Percentiles rank a stretch among this genome's conserved stretches.
These are phyloP conservation scores for Prunus mume DNA, from an alignment of 306 rosid genomes.

Conservation along the genomic window DNA sequence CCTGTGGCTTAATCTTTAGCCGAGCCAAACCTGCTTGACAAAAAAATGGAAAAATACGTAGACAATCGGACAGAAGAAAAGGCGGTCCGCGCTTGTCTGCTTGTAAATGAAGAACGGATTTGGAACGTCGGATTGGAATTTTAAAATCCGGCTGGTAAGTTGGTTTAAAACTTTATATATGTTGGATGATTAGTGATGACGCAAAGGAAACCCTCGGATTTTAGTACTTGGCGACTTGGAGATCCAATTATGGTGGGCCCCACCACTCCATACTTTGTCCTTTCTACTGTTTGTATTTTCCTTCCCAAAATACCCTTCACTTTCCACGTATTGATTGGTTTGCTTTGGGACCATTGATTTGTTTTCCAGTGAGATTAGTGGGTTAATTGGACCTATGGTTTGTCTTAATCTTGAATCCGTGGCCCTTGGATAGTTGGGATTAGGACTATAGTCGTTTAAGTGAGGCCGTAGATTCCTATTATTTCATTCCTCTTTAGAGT, in stretches of 20 bases:
- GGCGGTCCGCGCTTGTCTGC: conserved; percentile 54
- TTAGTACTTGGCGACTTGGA: conserved; percentile 34
- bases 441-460: conserved; percentile 41
- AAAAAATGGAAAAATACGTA: conserved; percentile 18
- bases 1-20: not conserved
- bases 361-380: conserved; percentile 30
- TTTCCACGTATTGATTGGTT: not conserved
- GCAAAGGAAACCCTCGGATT: conserved; percentile 33
- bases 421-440: conserved; percentile 33
- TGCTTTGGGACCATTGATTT: conserved; percentile 30
- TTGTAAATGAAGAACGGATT: conserved; percentile 47
- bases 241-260: conserved; percentile 50
- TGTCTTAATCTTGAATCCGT: conserved; percentile 34
- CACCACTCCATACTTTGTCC: conserved; percentile 43
- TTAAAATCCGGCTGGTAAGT: conserved; percentile 31
- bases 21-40: not conserved
- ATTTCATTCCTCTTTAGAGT: conserved; percentile 28
- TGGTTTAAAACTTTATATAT: conserved; percentile 18
- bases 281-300: conserved; percentile 39
- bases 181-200: conserved; percentile 28
- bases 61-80: conserved; percentile 49
- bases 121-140: conserved; percentile 45
- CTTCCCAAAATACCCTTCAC: conserved; percentile 12
- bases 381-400: conserved; percentile 27
- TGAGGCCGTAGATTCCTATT: conserved; percentile 40